Evolutionary conservation across 805 yeast species (phyloP).

Genomic region (Yamadazyma ubonensis): DNA sequence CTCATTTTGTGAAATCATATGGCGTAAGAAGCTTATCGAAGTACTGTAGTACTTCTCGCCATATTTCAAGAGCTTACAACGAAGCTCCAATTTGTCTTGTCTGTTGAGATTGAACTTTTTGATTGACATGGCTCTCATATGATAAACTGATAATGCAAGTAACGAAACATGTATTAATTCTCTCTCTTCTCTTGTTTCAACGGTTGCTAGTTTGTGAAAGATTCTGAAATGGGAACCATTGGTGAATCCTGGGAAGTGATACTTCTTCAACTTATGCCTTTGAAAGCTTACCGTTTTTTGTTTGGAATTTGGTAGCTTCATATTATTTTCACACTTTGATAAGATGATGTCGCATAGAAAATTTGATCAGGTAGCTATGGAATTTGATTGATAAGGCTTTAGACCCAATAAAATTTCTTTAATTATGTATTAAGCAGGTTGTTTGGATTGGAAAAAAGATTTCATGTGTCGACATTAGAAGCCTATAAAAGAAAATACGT

Average conservation of each 20-base stretch:
- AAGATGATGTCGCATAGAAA: neutral
- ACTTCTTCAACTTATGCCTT: neutral
- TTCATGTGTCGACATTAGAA: neutral
- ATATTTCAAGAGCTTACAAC: conserved; percentile 1
- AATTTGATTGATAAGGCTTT: neutral
- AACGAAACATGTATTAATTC: conserved; percentile 10
- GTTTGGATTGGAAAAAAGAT: neutral
- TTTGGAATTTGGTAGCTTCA: neutral
- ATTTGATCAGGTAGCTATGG: neutral
- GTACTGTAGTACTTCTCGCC: conserved; percentile 13
- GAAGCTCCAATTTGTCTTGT: conserved; percentile 2
- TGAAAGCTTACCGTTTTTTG: too few relatives aligned
- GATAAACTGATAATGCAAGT: conserved; percentile 14
- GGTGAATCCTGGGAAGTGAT: neutral
- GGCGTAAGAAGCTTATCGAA: conserved; percentile 9
- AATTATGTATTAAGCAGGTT: neutral
- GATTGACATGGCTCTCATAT: conserved; percentile 13
- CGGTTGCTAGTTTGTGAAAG: neutral
- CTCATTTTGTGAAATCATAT: conserved; percentile 3
- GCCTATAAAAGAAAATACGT: neutral
- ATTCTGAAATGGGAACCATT: neutral
- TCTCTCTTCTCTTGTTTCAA: neutral
- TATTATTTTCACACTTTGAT: neutral
- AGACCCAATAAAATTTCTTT: too few relatives aligned
- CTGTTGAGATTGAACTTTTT: conserved; percentile 10